phyloP scores from a whole-genome alignment of 2,329 filamentous ascomycete genomes.

The Trichoderma sp. region DNA sequence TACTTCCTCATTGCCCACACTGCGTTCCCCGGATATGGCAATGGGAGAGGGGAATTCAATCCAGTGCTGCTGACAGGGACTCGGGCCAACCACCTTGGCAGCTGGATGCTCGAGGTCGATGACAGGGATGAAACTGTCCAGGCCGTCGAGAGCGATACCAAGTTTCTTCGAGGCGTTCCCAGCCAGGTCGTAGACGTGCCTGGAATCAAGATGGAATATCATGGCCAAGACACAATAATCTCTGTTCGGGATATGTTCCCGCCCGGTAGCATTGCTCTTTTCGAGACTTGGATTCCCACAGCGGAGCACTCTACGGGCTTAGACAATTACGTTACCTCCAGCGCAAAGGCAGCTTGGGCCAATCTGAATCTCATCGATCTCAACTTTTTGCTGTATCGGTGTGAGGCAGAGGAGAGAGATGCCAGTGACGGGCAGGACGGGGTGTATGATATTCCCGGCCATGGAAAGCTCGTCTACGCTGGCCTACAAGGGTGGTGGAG shows the following conservation, averaged over 20 bases:
- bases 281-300: constrained; percentile 92
- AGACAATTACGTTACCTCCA: constrained; percentile 81
- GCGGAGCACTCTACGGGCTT: constrained; percentile 80
- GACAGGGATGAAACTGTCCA: constrained; percentile 66
- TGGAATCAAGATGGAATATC: constrained; percentile 69
- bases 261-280: constrained; percentile 89
- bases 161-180: constrained; percentile 75
- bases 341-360: constrained; percentile 73
- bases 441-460: constrained; percentile 80
- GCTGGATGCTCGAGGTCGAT: constrained; percentile 90
- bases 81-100: constrained; percentile 78
- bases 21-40: constrained; percentile 86
- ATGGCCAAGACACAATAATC: constrained; percentile 72
- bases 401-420: constrained; percentile 82
- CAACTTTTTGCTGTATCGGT: constrained; percentile 88
- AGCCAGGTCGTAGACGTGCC: constrained; percentile 73
- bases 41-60: constrained; percentile 75
- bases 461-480: constrained; percentile 86
- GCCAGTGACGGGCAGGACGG: constrained; percentile 76
- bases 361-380: constrained; percentile 75
- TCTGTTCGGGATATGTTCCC: constrained; percentile 79
- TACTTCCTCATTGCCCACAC: constrained; percentile 96
- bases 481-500: constrained; percentile 99
- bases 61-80: constrained; percentile 81
- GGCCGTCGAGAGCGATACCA: constrained; percentile 64